These are phyloP conservation scores for Schizonepeta tenuifolia DNA, from an alignment of 257 asterid genomes.

Conservation along the genomic window DNA sequence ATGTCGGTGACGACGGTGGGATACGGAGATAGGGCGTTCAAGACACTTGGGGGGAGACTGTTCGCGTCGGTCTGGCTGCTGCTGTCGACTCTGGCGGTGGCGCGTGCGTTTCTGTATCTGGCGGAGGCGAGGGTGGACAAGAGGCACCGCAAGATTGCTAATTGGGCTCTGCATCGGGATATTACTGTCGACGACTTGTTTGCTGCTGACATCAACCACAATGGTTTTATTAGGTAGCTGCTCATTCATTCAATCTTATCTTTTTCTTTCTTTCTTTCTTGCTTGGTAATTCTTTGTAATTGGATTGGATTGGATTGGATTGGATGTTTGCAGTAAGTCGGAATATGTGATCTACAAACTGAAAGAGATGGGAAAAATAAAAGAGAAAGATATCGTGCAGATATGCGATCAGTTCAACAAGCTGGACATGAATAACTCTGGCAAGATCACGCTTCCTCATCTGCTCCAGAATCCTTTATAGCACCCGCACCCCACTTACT, in stretches of 20 bases:
- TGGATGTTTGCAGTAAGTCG: constrained; percentile 44
- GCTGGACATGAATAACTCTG: constrained; percentile 48
- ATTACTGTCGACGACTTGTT: constrained; percentile 54
- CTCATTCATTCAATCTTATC: too few species aligned
- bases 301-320: background rate
- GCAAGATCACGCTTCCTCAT: constrained; percentile 56
- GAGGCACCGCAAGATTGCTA: constrained; percentile 48
- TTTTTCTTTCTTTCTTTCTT: too few species aligned
- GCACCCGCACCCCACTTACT: background rate
- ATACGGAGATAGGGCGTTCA: constrained; percentile 61
- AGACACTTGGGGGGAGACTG: constrained; percentile 46
- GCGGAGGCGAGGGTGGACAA: constrained; percentile 60
- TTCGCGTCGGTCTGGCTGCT: constrained; percentile 58
- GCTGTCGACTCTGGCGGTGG: constrained; percentile 57
- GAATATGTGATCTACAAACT: constrained; percentile 57
- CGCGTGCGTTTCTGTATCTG: constrained; percentile 57
- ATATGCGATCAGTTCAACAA: constrained; percentile 54
- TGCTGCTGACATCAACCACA: constrained; percentile 55
- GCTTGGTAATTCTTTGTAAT: too few species aligned
- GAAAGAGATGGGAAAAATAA: constrained; percentile 61
- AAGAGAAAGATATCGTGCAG: constrained; percentile 55
- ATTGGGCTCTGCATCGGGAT: constrained; percentile 54
- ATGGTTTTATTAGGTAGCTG: constrained; percentile 58
- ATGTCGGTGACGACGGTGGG: constrained; percentile 70
- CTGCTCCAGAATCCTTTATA: constrained; percentile 45